Conservation (phyloP, 768 basidiomycete genomes). For the Russula dissimulans region DNA sequence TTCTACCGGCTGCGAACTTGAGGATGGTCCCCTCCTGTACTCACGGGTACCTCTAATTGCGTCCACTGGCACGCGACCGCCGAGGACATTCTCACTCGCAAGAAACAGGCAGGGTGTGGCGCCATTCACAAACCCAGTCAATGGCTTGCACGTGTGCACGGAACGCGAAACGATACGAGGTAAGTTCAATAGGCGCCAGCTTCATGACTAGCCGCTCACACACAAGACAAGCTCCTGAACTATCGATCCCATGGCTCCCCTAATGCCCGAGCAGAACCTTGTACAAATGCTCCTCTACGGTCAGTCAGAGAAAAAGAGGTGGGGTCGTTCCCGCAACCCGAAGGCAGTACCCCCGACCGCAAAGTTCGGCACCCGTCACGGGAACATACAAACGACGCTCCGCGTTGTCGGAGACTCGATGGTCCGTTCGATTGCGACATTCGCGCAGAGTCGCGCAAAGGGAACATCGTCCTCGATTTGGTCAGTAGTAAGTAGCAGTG, state of each 20-base stretch:
- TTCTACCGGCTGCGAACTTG: background rate
- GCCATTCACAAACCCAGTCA: background rate
- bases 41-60: background rate
- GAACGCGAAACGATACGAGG: constrained; percentile 9
- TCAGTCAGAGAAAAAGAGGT: background rate
- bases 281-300: constrained; percentile 10
- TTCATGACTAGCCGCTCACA: background rate
- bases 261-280: background rate
- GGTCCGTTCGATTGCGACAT: constrained; percentile 8
- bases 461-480: constrained; percentile 7
- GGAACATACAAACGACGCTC: constrained; percentile 3
- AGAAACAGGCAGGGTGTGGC: background rate
- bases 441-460: constrained; percentile 2
- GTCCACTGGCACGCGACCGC: background rate
- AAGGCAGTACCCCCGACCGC: constrained; percentile 5
- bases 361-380: constrained; percentile 6
- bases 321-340: background rate
- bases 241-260: constrained; percentile 7
- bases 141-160: constrained; percentile 6
- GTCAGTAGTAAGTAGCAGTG: constrained; percentile 7
- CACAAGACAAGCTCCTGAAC: constrained; percentile 8
- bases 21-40: constrained; percentile 1
- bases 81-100: background rate
- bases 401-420: constrained; percentile 7
- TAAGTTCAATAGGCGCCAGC: background rate